A percentile compares a stretch with the other conserved stretches of the same genome.
These are phyloP conservation scores for Lentinus brumalis DNA, from an alignment of 768 basidiomycete genomes.

Conservation along the genomic window DNA sequence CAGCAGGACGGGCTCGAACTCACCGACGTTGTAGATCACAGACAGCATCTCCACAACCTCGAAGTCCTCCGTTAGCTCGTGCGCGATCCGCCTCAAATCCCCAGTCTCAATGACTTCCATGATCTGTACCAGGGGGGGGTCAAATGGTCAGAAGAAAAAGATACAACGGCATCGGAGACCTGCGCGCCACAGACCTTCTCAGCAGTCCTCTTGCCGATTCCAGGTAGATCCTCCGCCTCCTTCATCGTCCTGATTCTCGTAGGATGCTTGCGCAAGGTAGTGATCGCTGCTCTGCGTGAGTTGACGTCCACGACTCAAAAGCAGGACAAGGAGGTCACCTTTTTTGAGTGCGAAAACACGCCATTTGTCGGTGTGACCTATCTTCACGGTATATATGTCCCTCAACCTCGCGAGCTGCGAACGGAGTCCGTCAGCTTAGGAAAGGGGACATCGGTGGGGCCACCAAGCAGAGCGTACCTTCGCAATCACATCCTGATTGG, in stretches of 20 bases:
- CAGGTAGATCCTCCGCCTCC: slow-evolving; percentile 61
- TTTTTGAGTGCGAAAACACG: slow-evolving; percentile 64
- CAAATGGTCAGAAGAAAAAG: too few relatives aligned
- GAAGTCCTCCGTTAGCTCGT: slow-evolving; percentile 68
- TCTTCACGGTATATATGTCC: slow-evolving; percentile 63
- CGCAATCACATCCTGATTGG: slow-evolving; percentile 75
- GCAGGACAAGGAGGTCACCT: slow-evolving; percentile 42
- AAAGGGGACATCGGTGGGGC: background rate
- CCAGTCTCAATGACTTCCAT: slow-evolving; percentile 82
- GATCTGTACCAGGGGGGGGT: slow-evolving; percentile 47
- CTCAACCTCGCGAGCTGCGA: slow-evolving; percentile 65
- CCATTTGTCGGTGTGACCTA: slow-evolving; percentile 66
- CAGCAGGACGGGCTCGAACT: slow-evolving; percentile 25
- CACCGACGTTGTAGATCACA: slow-evolving; percentile 88
- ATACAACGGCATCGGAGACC: too few relatives aligned
- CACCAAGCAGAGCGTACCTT: slow-evolving; percentile 45
- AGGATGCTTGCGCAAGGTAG: slow-evolving; percentile 55
- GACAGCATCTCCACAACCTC: slow-evolving; percentile 59
- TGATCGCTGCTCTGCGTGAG: slow-evolving; percentile 49
- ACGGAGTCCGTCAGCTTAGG: background rate
- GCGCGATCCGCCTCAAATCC: slow-evolving; percentile 62
- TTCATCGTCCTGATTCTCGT: slow-evolving; percentile 57
- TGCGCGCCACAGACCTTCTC: slow-evolving; percentile 50
- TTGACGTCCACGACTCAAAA: background rate
- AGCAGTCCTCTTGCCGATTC: slow-evolving; percentile 77